Evolutionary conservation across 2,329 filamentous ascomycete species (phyloP), one percentile per base, ranked within the genome.

Genomic region (Arthrinium puccinioides): DNA sequence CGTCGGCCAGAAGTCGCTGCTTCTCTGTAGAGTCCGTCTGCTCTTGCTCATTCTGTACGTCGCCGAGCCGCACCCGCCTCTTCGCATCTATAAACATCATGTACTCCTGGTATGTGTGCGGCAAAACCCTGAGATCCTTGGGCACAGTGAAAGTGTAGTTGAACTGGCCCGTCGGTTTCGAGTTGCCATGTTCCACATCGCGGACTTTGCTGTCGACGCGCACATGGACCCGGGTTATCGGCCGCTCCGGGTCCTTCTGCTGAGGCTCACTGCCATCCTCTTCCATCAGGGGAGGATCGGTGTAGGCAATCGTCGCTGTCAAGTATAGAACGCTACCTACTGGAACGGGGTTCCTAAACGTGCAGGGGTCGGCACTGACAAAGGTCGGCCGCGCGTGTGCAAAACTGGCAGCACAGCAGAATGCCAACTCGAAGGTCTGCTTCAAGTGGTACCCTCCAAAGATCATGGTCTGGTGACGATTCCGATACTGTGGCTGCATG

Each of bases 371-470:
- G 23, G 86, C 73, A 7, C 77, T 81, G 36, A 87, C 66, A 64
- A 87, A 87, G 13, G 76, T 82, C 2, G 82, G 82, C 4, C 82
- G 69, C 2, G 74, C 71, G 52, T 84, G 81, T 0, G 82, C 76
- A 52, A 85, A 84, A 8, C 76, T 76, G 2, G 82, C 80, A 1
- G 80, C 82, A 51, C 80, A 84, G 55, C 81, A 85, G 60, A 87
- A 87, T 2, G 83, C 82, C 6, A 87, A 69, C 59, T 87, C 83
- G 49, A 86, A 87, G 0, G 81, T 83, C 51, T 84, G 78, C 53
- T 84, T 84, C 9, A 87, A 66, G 9, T 87, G 70, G 54, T 82
- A 86, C 11, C 83, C 83, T 36, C 83, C 83, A 50, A 87, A 87
- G 38, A 87, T 84, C 82, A 86, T 85, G 56, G 83, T 84, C 50